Evolutionary conservation across 2,329 filamentous ascomycete species (phyloP).

Genomic region (Paraphoma chrysanthemicola): DNA sequence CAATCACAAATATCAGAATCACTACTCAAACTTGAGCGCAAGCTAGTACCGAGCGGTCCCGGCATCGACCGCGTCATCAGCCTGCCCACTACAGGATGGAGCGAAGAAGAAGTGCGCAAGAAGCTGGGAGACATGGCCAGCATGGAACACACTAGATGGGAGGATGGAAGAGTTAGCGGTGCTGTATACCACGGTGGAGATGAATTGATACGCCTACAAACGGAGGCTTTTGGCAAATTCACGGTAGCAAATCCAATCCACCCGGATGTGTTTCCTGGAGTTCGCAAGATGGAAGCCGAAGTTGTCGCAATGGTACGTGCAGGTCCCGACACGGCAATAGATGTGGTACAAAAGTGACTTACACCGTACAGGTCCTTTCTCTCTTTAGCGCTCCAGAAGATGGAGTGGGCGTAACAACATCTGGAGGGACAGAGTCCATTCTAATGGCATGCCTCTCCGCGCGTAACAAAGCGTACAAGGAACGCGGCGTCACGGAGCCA

Average conservation of each 20-base stretch:
- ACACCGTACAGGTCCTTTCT: constrained; percentile 61
- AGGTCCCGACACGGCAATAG: neutral
- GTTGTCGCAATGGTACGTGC: constrained; percentile 89
- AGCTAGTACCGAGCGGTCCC: constrained; percentile 77
- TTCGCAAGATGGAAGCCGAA: constrained; percentile 99
- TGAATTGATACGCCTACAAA: constrained; percentile 81
- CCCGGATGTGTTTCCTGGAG: constrained; percentile 96
- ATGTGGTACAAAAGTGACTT: neutral
- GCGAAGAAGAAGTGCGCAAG: constrained; percentile 75
- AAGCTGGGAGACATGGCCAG: constrained; percentile 80
- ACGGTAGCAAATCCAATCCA: constrained; percentile 97
- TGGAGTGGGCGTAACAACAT: constrained; percentile 86
- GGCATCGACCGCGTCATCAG: constrained; percentile 75
- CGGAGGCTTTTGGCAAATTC: constrained; percentile 92
- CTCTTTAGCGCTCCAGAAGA: constrained; percentile 90
- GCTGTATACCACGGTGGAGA: constrained; percentile 96
- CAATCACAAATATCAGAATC: constrained; percentile 83
- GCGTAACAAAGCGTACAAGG: constrained; percentile 83
- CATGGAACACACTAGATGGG: constrained; percentile 96
- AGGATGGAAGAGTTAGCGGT: constrained; percentile 92
- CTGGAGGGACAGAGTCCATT: constrained; percentile 94
- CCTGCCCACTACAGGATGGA: constrained; percentile 85
- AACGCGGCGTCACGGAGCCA: constrained; percentile 87
- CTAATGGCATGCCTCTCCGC: constrained; percentile 93
- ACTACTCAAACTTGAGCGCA: constrained; percentile 79